Percentiles rank a stretch among this genome's conserved stretches.
These are phyloP conservation scores for Calonectria leucothoes DNA, from an alignment of 2,329 filamentous ascomycete species.

Conservation along the genomic window DNA sequence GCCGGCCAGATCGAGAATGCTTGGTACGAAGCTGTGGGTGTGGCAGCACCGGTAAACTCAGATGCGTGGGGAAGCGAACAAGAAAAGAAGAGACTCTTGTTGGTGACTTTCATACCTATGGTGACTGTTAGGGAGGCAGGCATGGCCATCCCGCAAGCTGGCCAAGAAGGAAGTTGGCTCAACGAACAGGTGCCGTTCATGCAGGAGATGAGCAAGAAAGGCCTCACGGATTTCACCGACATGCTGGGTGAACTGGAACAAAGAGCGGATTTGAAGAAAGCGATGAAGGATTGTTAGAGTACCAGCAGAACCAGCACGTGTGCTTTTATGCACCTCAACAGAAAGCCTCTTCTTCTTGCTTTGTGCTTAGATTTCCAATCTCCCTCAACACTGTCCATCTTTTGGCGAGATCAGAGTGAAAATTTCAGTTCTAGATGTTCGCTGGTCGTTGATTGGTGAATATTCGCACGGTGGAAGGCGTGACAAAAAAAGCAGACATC, in stretches of 20 bases:
- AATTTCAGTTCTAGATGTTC: background rate
- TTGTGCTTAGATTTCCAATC: background rate
- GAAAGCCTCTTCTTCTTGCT: background rate
- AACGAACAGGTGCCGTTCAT: slow-evolving; percentile 21
- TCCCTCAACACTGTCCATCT: background rate
- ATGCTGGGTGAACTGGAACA: slow-evolving; percentile 17
- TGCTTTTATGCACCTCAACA: background rate
- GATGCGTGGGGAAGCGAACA: background rate
- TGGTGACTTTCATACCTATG: slow-evolving; percentile 34
- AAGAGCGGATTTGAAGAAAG: slow-evolving; percentile 14
- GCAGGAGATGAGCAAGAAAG: slow-evolving; percentile 19
- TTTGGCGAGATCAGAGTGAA: background rate
- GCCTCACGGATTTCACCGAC: background rate
- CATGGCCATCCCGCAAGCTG: slow-evolving; percentile 32
- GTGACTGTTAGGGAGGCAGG: slow-evolving; percentile 32
- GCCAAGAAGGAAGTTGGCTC: slow-evolving; percentile 30
- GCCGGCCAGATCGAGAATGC: slow-evolving; percentile 21
- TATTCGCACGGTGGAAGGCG: background rate
- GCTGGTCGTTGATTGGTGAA: background rate
- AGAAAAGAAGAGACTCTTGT: slow-evolving; percentile 21
- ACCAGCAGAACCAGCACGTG: background rate
- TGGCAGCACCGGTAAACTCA: background rate
- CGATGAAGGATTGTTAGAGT: background rate
- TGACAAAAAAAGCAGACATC: background rate
- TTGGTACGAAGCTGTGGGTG: slow-evolving; percentile 24